phyloP scores from a whole-genome alignment of 148 eudicot genomes.

The Vaccinium macrocarpon region DNA sequence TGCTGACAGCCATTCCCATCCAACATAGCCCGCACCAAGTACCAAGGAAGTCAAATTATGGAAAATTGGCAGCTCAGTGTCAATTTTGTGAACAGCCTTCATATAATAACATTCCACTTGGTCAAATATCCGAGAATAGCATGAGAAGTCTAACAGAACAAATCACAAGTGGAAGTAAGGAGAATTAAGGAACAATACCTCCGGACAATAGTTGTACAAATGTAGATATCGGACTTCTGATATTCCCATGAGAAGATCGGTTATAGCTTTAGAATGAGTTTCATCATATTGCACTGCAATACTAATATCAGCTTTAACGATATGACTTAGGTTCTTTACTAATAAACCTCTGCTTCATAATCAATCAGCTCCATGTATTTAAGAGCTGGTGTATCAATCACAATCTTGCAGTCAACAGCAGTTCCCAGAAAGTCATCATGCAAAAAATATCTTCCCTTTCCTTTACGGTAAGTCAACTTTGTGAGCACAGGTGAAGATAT shows the following conservation, averaged over 20 bases:
- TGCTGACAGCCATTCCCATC: neutral
- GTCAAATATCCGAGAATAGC: neutral
- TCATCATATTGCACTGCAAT: neutral
- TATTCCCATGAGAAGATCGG: neutral
- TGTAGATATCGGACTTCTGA: neutral
- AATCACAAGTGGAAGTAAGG: neutral
- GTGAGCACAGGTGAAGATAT: neutral
- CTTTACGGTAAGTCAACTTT: neutral
- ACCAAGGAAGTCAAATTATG: neutral
- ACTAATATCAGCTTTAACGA: neutral
- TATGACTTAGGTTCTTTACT: neutral
- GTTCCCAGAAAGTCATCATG: neutral
- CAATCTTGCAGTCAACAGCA: neutral
- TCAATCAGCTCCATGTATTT: neutral
- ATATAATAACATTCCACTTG: neutral
- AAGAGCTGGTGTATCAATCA: neutral
- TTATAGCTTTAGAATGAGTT: neutral
- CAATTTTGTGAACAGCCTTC: neutral
- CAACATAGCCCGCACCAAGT: neutral
- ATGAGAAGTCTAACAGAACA: neutral
- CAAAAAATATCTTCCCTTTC: too few species aligned
- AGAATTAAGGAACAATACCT: neutral
- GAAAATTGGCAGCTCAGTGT: neutral
- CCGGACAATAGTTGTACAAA: neutral
- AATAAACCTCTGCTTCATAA: neutral